Base-by-base conservation (phyloP, 352 stramenopile species). In the Phytophthora uliginosa region DNA sequence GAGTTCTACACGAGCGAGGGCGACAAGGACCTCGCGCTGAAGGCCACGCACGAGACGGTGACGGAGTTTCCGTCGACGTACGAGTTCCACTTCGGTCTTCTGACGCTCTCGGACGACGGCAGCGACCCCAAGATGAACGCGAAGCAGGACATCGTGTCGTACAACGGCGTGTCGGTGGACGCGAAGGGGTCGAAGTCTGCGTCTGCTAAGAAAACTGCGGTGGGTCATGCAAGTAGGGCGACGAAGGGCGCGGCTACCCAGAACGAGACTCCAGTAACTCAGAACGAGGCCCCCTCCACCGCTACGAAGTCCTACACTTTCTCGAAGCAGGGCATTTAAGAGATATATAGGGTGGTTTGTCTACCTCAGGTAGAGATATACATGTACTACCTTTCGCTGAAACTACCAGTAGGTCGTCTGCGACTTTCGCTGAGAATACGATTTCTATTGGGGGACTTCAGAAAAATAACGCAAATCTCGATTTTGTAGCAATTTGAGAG, bases 1-100 rank as follows among this genome's bases (percentile, higher is more conserved):
- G 77, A 79, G 52, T 77, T 91, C 40, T 91, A 91, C 74, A 83
- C 74, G 65, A 88, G 81, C 56, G 66, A 82, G 59, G 79, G 80
- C 54, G 58, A 76, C 62, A 65, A 63, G 15, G 71, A 80, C 12
- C 71, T 89, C 3, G 61, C 56, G 22, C 73, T 88, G 28, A 47
- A 74, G 55, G 78, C 50, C 47, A 84, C 80, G n/a, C 65, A 84
- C 57, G 69, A 68, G 7, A 62, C 76, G 12, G 59, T 73, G 26
- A 74, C 42, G 15, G 63, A 74, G 50, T 64, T 77, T 33, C 48
- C 74, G n/a, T 69, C 57, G 18, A 63, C 47, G 26, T 74, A 83
- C 45, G 82, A 85, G 68, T 75, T 84, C 55, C 82, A 88, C 78
- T 78, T 71, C 33, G 75, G 82, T 50, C 63, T 85, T 31, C 69